phyloP scores from a whole-genome alignment of 208 protist genomes.

The Leptomonas pyrrhocoris region DNA sequence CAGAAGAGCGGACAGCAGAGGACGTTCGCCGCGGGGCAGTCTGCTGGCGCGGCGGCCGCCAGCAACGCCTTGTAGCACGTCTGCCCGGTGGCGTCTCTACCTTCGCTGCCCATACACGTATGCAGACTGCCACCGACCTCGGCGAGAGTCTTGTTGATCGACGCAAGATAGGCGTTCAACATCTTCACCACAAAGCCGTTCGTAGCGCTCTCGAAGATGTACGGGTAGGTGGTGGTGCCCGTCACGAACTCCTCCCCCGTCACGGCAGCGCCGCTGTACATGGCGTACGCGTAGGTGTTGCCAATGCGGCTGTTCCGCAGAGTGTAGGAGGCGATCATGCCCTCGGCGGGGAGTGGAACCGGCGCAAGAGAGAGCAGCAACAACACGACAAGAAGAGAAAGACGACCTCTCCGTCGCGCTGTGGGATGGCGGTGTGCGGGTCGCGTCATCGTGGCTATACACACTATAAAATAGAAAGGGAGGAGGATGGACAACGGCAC shows the following conservation, averaged over 20 bases:
- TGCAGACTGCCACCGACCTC: slow-evolving; percentile 18
- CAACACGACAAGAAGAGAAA: background rate
- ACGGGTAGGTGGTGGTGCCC: slow-evolving; percentile 18
- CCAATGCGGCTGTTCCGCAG: slow-evolving; percentile 7
- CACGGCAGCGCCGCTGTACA: slow-evolving; percentile 27
- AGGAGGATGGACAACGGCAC: background rate
- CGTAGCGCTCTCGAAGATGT: slow-evolving; percentile 23
- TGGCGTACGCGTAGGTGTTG: slow-evolving; percentile 30
- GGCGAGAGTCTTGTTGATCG: background rate
- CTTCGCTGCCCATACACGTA: slow-evolving; percentile 17
- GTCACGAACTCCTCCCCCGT: slow-evolving; percentile 11
- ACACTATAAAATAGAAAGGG: no score
- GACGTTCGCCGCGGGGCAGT: slow-evolving; percentile 23
- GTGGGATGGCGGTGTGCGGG: background rate
- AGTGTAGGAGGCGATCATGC: background rate
- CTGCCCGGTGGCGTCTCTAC: background rate
- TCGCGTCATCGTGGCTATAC: background rate
- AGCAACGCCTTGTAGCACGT: slow-evolving; percentile 33
- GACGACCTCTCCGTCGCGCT: background rate
- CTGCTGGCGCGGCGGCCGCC: slow-evolving; percentile 10
- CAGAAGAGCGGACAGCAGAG: slow-evolving; percentile 40
- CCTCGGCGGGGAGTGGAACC: background rate
- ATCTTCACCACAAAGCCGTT: slow-evolving; percentile 20
- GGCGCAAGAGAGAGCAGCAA: background rate
- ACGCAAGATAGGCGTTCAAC: slow-evolving; percentile 1